phyloP scores from a whole-genome alignment of 331 rosid genomes.

The Rosa hybrid region DNA sequence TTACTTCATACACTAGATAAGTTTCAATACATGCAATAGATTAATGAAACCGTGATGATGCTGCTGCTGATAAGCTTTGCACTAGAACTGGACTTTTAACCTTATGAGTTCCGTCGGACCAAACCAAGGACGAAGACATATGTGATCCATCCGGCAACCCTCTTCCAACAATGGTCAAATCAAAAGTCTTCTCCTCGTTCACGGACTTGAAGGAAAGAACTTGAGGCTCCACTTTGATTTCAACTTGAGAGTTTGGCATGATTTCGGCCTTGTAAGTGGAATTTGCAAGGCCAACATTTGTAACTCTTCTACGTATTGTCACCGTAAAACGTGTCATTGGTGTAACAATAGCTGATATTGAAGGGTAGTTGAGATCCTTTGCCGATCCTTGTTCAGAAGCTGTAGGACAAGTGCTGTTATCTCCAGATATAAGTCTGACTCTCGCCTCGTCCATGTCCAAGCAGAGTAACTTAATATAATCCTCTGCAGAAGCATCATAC shows the following conservation, averaged over 20 bases:
- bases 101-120: conserved; percentile 1
- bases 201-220: conserved; percentile 11
- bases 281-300: conserved; percentile 7
- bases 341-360: not conserved
- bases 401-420: conserved; percentile 2
- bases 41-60: not conserved
- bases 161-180: not conserved
- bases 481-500: not conserved
- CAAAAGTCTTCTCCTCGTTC: not conserved
- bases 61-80: not conserved
- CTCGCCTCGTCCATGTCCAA: no score
- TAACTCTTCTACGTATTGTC: not conserved
- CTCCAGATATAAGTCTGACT: conserved; percentile 5
- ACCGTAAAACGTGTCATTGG: not conserved
- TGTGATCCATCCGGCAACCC: not conserved
- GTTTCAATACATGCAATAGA: no score
- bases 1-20: no score
- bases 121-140: not conserved
- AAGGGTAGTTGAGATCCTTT: not conserved
- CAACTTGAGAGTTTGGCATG: not conserved
- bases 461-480: no score
- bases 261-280: not conserved
- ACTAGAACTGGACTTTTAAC: conserved; percentile 9
- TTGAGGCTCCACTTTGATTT: conserved; percentile 7
- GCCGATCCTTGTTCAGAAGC: not conserved